Evolutionary conservation across 768 basidiomycete species (phyloP), one percentile per base, ranked within the genome.

Genomic region (Kockovaella imperatae): DNA sequence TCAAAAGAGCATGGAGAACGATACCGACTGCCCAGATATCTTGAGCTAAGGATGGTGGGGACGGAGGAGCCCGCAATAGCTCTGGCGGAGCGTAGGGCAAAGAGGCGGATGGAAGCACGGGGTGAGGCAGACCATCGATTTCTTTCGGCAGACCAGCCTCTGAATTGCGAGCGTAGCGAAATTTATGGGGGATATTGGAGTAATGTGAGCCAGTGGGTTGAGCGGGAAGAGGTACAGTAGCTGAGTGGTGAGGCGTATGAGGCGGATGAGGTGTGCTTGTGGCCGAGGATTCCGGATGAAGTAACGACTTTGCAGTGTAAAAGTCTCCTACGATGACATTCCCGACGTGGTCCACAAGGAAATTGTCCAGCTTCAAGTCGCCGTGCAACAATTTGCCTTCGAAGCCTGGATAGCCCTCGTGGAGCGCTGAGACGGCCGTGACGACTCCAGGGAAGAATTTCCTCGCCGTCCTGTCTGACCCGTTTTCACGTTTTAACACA

Each of bases 1-100:
- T 82, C 17, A 97, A 77, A 1, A 99, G 75, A 6, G 83, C 81
- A 64, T 89, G 87, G 1, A 99, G 80, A 54, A 95, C 77, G 46
- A 90, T 82, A 0, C 95, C 95, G 2, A 96, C 74, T 0, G 95
- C 90, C 95, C 95, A 99, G 24, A 97, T 82, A 56, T 99, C 95
- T 64, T 90, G 87, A 0, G 86, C 80, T 2, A 89, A 83, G 2
- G 70, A 72, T 14, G 69, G 62, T 10, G 48, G 52, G 7, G 53
- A 44, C 7, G 69, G 67, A 4, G 69, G 64, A 0, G 85, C 80
- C 3, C 80, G 75, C 2, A 95, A 77, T 3, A 95, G 77, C 66
- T 96, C 90, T 4, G 90, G 90, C 0, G 90, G 78, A 1, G 87
- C 85, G 61, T 96, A 96, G 0, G 88, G 89, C 2, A 96, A 73